These are phyloP conservation scores for Pichia eremophila DNA, from an alignment of 805 yeast genomes.

Conservation along the genomic window DNA sequence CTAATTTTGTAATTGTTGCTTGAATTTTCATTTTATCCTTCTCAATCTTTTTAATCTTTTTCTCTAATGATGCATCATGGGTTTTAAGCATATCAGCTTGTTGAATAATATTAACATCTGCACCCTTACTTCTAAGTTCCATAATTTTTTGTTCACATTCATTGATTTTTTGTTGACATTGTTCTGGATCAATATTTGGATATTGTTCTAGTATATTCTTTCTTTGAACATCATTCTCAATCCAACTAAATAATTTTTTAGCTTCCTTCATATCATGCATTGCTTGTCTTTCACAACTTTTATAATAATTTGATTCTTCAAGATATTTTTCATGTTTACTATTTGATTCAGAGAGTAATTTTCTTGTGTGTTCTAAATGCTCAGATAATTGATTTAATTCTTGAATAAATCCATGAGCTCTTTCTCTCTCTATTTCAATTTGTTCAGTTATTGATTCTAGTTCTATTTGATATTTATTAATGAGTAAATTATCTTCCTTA, in stretches of 20 bases:
- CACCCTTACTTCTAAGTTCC: constrained; percentile 64
- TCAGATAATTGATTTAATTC: constrained; percentile 56
- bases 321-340: constrained; percentile 27
- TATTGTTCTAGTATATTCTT: constrained; percentile 49
- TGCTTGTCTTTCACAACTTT: constrained; percentile 17
- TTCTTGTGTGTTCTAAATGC: constrained; percentile 35
- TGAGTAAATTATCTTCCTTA: constrained; percentile 17
- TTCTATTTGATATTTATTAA: constrained; percentile 20
- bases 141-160: constrained; percentile 51
- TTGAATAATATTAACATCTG: constrained; percentile 78
- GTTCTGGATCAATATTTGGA: constrained; percentile 53
- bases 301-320: constrained; percentile 24
- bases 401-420: constrained; percentile 60
- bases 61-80: constrained; percentile 66
- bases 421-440: constrained; percentile 47
- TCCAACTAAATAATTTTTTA: constrained; percentile 57
- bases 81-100: constrained; percentile 88
- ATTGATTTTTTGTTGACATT: constrained; percentile 47
- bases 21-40: constrained; percentile 84
- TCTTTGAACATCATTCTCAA: constrained; percentile 52
- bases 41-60: constrained; percentile 79
- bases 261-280: constrained; percentile 25
- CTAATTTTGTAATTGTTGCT: constrained; percentile 74
- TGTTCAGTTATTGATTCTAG: constrained; percentile 24
- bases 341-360: constrained; percentile 46